Conservation (phyloP, 176 grass and related monocot genomes). For the Urochloa ruziziensis region DNA sequence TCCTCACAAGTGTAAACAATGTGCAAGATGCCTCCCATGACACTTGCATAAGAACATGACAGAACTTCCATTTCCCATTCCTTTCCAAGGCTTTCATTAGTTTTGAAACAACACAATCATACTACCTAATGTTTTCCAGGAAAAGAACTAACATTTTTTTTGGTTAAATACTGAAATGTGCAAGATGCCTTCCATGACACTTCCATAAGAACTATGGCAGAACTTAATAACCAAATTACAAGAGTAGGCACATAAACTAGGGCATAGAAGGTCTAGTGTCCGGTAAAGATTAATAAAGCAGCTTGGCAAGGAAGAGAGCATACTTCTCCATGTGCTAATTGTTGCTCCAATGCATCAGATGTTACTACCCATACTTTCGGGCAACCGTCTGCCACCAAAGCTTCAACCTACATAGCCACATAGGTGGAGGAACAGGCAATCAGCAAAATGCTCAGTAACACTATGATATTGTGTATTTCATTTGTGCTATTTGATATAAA, state of each 20-base stretch:
- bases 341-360: slow-evolving; percentile 81
- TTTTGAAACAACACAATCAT: background rate
- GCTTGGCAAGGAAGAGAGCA: background rate
- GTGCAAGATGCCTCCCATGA: too few relatives aligned
- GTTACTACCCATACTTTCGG: slow-evolving; percentile 91
- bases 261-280: background rate
- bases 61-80: background rate
- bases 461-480: background rate
- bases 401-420: slow-evolving; percentile 81
- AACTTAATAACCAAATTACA: slow-evolving; percentile 1
- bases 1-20: background rate
- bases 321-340: slow-evolving; percentile 76
- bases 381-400: slow-evolving; percentile 72
- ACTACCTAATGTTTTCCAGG: background rate
- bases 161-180: background rate
- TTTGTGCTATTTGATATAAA: background rate
- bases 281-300: slow-evolving; percentile 1
- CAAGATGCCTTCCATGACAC: background rate
- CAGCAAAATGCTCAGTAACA: background rate
- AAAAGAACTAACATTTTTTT: background rate
- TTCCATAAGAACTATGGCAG: background rate
- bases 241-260: background rate
- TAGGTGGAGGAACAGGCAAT: slow-evolving; percentile 36
- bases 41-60: too few relatives aligned
- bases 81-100: background rate